A percentile compares a stretch with the other conserved stretches of the same genome.
Evolutionary conservation across 2,329 filamentous ascomycete species (phyloP).

Genomic region (Epichloe glyceriae): DNA sequence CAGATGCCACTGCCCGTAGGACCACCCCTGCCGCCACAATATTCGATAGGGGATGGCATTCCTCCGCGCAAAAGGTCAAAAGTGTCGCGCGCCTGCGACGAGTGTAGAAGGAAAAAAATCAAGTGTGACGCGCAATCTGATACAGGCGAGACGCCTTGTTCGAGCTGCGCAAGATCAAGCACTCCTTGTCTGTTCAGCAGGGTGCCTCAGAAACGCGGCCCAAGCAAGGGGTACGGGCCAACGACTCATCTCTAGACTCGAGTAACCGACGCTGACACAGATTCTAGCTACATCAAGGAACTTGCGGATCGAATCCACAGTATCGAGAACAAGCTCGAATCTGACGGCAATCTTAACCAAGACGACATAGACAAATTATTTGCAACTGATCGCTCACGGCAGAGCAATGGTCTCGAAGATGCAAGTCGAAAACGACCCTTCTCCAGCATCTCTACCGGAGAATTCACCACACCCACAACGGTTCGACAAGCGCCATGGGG

Average conservation of each 20-base stretch:
- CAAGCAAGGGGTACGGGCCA: constrained; percentile 60
- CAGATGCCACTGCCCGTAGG: constrained; percentile 22
- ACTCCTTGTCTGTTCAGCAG: constrained; percentile 74
- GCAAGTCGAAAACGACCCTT: constrained; percentile 32
- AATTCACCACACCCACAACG: constrained; percentile 26
- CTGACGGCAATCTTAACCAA: constrained; percentile 30
- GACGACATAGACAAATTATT: constrained; percentile 34
- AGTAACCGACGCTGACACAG: constrained; percentile 3
- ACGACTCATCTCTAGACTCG: neutral
- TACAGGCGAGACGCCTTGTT: constrained; percentile 59
- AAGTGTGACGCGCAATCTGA: constrained; percentile 76
- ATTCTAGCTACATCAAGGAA: constrained; percentile 71
- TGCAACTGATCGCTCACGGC: constrained; percentile 19
- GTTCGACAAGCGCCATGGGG: constrained; percentile 33
- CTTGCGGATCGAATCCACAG: constrained; percentile 72
- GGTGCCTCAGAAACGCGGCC: constrained; percentile 76
- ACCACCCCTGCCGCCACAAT: constrained; percentile 24
- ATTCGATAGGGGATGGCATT: constrained; percentile 41
- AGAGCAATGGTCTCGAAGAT: constrained; percentile 17
- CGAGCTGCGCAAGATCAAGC: constrained; percentile 67
- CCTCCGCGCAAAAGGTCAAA: constrained; percentile 69
- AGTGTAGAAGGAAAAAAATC: constrained; percentile 80
- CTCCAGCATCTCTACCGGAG: constrained; percentile 31
- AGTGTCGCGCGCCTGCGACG: constrained; percentile 78
- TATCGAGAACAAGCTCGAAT: constrained; percentile 65